phyloP scores from a whole-genome alignment of 345 rosid genomes.

The Raphanus raphanistrum region DNA sequence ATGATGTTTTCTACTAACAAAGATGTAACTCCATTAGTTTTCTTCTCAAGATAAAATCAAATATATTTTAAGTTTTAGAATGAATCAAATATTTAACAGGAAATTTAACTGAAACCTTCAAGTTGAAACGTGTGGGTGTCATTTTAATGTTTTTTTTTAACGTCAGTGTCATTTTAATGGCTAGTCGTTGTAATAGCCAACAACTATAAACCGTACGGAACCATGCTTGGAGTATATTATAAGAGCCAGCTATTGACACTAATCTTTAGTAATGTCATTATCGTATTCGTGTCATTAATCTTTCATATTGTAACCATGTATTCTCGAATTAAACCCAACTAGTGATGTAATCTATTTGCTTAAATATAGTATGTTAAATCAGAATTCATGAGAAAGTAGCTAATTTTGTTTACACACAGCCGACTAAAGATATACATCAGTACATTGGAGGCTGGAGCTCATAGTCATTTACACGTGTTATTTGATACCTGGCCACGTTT shows the following conservation, averaged over 20 bases:
- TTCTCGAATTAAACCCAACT: background rate
- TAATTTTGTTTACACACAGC: background rate
- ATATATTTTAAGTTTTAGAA: background rate
- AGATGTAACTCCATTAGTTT: too few relatives aligned
- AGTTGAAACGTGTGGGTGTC: background rate
- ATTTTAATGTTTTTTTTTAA: too few relatives aligned
- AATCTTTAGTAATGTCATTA: background rate
- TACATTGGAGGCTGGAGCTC: background rate
- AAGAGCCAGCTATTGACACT: background rate
- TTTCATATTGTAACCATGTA: background rate
- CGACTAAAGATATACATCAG: too few relatives aligned
- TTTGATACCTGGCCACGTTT: background rate
- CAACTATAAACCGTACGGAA: background rate
- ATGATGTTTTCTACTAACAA: background rate
- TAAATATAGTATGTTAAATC: background rate
- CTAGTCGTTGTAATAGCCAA: background rate
- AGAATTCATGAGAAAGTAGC: background rate
- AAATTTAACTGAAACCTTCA: background rate
- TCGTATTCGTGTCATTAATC: background rate
- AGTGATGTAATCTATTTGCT: background rate
- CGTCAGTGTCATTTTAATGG: background rate
- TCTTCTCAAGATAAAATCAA: background rate
- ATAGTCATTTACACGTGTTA: constrained; percentile 21
- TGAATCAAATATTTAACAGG: background rate
- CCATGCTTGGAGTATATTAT: background rate